A percentile compares a stretch with the other conserved stretches of the same genome.
These are phyloP conservation scores for Malus sieversii DNA, from an alignment of 306 rosid genomes.

Conservation along the genomic window DNA sequence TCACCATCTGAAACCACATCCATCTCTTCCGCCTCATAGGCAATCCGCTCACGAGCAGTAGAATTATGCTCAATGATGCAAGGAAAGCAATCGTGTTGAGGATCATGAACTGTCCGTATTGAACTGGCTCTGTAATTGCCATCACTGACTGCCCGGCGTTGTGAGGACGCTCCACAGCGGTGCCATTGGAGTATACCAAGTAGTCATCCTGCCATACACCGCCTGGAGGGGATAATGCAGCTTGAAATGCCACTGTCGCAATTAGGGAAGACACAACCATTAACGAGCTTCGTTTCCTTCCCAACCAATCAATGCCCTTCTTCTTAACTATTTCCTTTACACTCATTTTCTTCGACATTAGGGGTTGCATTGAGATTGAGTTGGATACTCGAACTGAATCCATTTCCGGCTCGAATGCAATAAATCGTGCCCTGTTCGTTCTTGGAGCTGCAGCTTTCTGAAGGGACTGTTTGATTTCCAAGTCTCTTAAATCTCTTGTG, in stretches of 20 bases:
- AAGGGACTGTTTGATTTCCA: conserved; percentile 18
- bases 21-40: conserved; percentile 13
- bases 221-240: conserved; percentile 18
- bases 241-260: conserved; percentile 23
- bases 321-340: conserved; percentile 3
- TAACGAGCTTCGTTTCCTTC: conserved; percentile 17
- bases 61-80: conserved; percentile 24
- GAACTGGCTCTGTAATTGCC: background rate
- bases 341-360: conserved; percentile 6
- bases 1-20: conserved; percentile 35
- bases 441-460: conserved; percentile 8
- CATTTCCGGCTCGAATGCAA: background rate
- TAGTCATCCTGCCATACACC: conserved; percentile 26
- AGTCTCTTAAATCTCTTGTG: conserved; percentile 20
- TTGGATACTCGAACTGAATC: background rate
- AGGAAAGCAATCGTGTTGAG: conserved; percentile 16
- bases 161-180: conserved; percentile 8
- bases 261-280: conserved; percentile 30
- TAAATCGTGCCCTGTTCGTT: background rate
- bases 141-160: conserved; percentile 21
- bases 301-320: conserved; percentile 18
- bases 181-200: conserved; percentile 2
- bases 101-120: conserved; percentile 4
- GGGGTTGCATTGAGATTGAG: background rate
- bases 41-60: conserved; percentile 23